Conservation (phyloP, 257 asterid genomes). For the Lithospermum erythrorhizon region DNA sequence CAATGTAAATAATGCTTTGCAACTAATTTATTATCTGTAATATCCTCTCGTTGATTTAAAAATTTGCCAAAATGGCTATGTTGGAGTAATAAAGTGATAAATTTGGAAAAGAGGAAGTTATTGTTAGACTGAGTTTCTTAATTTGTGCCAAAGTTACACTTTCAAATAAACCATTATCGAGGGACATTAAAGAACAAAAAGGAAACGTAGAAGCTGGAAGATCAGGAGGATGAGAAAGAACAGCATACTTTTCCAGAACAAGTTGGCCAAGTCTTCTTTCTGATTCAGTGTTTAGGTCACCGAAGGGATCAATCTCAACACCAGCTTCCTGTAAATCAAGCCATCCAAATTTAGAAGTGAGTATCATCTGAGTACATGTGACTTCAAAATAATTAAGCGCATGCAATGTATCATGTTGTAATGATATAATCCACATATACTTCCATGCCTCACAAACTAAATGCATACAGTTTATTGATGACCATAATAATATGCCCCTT, state of each 20-base stretch:
- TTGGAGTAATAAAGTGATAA: neutral
- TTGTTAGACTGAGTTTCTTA: too few species aligned
- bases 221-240: neutral
- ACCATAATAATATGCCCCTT: neutral
- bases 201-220: too few species aligned
- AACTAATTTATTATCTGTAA: too few species aligned
- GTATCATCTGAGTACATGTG: too few species aligned
- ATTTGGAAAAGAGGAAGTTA: neutral
- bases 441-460: neutral
- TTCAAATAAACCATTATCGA: too few species aligned
- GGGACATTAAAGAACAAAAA: too few species aligned
- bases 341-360: too few species aligned
- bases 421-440: neutral
- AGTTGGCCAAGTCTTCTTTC: constrained; percentile 87
- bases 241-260: constrained; percentile 60
- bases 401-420: neutral
- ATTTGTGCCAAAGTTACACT: too few species aligned
- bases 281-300: constrained; percentile 83
- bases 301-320: constrained; percentile 69
- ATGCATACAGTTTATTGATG: neutral
- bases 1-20: too few species aligned
- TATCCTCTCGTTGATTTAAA: neutral
- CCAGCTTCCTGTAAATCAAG: constrained; percentile 63
- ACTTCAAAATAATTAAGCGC: too few species aligned
- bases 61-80: neutral